Evolutionary conservation across 164 flowering plant species (phyloP), one percentile per base, ranked within the genome.

Genomic region (Malania oleifera): DNA sequence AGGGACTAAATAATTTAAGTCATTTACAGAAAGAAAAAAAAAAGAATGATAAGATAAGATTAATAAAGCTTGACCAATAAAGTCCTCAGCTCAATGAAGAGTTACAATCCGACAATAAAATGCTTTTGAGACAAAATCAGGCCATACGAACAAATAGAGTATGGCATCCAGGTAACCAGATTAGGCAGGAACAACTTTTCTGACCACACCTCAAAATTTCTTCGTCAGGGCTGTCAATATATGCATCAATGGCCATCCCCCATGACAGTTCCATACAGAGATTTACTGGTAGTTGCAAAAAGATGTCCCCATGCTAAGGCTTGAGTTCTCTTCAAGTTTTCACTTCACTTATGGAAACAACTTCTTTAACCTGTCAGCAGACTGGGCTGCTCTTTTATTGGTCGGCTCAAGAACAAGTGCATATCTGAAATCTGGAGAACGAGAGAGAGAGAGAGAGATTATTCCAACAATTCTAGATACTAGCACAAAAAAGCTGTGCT

Each of bases 391-490:
- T 65, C 95, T 82, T 67, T 80, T 89, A 49, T 92, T 92, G 18
- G 85, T 89, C 54, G 98, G 98, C 69, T 92, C 98, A 20, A 92
- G 83, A 65, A 92, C 90, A 66, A 89, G 87, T 19, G 96, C 98
- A 50, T 82, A 74, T 43, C 61, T 74, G 69, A 92, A 92, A 78
- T 92, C 98, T 92, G 53, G n/a, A n/a, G n/a, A n/a, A n/a, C n/a
- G n/a, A n/a, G n/a, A n/a, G 28, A 24, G 17, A 1, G 18, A 1
- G 13, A 50, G 29, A 47, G 15, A 2, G 24, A 6, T 48, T 48
- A 20, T n/a, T 48, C 19, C 52, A 48, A 9, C 1, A 22, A n/a
- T 25, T 20, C 25, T 18, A 25, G 13, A 24, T 19, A 5, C n/a
- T 7, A 48, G n/a, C 3, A 7, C 11, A 48, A 0, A n/a, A 48